Evolutionary conservation across 345 rosid genomes (phyloP).

Genomic region (Eucalyptus curtisii): DNA sequence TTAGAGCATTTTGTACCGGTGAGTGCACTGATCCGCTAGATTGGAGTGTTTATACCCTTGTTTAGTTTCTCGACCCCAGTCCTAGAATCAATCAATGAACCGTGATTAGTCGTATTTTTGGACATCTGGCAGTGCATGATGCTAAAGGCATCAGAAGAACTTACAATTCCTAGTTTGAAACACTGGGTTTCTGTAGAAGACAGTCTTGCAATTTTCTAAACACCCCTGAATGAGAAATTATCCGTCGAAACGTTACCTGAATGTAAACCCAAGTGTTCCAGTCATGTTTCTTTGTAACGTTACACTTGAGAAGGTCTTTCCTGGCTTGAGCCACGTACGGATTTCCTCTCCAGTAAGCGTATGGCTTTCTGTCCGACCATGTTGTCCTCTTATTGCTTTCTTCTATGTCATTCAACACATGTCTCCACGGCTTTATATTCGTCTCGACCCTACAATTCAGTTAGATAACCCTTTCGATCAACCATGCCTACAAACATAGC

Average conservation of each 20-base stretch:
- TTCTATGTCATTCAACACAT: slow-evolving; percentile 7
- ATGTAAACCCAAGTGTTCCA: slow-evolving; percentile 15
- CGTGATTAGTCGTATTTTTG: not conserved
- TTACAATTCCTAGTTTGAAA: not conserved
- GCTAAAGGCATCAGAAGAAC: not conserved
- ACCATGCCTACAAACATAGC: not conserved
- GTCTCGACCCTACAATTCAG: slow-evolving; percentile 15
- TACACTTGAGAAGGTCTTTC: slow-evolving; percentile 15
- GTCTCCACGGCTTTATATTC: slow-evolving; percentile 14
- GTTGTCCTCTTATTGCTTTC: slow-evolving; percentile 9
- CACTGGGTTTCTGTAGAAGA: not conserved
- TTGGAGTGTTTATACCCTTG: slow-evolving; percentile 37
- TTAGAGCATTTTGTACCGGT: slow-evolving; percentile 20
- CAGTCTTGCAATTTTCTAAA: not conserved
- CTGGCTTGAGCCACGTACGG: slow-evolving; percentile 13
- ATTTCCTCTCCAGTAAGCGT: slow-evolving; percentile 59
- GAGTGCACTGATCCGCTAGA: slow-evolving; percentile 40
- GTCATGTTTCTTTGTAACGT: slow-evolving; percentile 4
- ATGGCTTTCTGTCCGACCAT: slow-evolving; percentile 39
- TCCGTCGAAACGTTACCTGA: not conserved
- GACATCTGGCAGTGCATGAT: not conserved
- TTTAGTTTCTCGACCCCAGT: slow-evolving; percentile 29
- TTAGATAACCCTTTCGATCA: not conserved
- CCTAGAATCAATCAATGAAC: slow-evolving; percentile 2
- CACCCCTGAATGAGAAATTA: not conserved